Base-by-base conservation (phyloP, 1,284 basidiomycete species). In the Flammula alnicola region DNA sequence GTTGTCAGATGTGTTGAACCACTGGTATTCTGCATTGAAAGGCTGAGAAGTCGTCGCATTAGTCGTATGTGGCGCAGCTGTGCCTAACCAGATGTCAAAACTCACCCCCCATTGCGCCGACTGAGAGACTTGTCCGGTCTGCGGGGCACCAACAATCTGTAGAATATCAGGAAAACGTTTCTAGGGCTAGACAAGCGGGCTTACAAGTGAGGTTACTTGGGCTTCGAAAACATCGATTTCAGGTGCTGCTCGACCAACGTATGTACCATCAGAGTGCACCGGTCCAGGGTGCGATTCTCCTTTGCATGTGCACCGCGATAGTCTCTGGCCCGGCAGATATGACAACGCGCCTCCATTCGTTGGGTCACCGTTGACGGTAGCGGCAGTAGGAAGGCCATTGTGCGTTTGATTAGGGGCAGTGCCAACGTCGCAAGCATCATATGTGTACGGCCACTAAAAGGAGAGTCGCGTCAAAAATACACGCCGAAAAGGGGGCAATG, bases 211-310 rank as follows among this genome's bases (percentile, higher is more conserved):
- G n/a, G n/a, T n/a, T n/a, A 75, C 71, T 64, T 79, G 76, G 17
- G 88, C 88, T 72, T 92, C 89, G 55, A 92, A 80, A 44, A 91
- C 72, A 67, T 92, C 89, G 48, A 93, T 91, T 67, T 93, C 90
- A 0, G 91, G 90, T 0, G 90, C 87, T 0, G 83, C 69, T 27
- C 91, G 76, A 4, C 91, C 91, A 10, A 88, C 84, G 59, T 79
- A 91, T 1, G 83, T 75, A 10, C 90, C 79, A 55, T 80, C 78
- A 11, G 63, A 43, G 52, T 80, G 75, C 31, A 79, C 70, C 19
- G 91, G 91, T 0, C 92, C 92, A 0, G 92, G 91, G 66, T 94
- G 92, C 5, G 74, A 73, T 61, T 90, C 84, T 12, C 81, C 80
- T 0, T 74, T 68, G 61, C 92, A 95, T 1, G 92, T 93, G 66